Evolutionary conservation across 306 rosid species (phyloP).

Genomic region (Dryas alaskensis): DNA sequence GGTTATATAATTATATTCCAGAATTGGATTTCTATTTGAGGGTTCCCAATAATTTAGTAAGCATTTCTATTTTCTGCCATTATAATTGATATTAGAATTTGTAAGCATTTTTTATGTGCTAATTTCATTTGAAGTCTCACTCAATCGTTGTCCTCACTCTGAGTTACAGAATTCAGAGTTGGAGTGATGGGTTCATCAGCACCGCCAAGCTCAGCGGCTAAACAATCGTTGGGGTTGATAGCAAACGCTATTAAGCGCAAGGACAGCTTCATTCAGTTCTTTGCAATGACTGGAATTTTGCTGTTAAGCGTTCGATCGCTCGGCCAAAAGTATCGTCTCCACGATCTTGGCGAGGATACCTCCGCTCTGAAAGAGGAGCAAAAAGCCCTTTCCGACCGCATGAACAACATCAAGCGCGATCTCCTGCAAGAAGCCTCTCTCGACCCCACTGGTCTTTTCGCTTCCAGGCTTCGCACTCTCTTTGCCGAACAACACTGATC

Average conservation of each 20-base stretch:
- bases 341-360: constrained; percentile 58
- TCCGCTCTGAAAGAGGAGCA: constrained; percentile 54
- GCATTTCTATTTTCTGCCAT: no score
- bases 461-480: constrained; percentile 69
- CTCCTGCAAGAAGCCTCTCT: constrained; percentile 73
- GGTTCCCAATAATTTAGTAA: no score
- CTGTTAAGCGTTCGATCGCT: constrained; percentile 68
- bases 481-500: constrained; percentile 45
- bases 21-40: no score
- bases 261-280: constrained; percentile 69
- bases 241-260: constrained; percentile 54
- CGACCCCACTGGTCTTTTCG: constrained; percentile 65
- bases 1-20: no score
- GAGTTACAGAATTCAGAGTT: background rate
- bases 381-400: constrained; percentile 40
- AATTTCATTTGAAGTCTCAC: no score
- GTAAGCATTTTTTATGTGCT: no score
- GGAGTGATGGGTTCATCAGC: constrained; percentile 54
- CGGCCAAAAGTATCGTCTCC: constrained; percentile 76
- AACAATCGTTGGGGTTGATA: constrained; percentile 27
- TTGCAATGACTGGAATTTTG: constrained; percentile 75
- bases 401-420: constrained; percentile 48
- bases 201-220: constrained; percentile 38
- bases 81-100: no score
- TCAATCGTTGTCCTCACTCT: background rate